These are phyloP conservation scores for Ziziphus jujuba DNA, from an alignment of 306 rosid species.

Conservation along the genomic window DNA sequence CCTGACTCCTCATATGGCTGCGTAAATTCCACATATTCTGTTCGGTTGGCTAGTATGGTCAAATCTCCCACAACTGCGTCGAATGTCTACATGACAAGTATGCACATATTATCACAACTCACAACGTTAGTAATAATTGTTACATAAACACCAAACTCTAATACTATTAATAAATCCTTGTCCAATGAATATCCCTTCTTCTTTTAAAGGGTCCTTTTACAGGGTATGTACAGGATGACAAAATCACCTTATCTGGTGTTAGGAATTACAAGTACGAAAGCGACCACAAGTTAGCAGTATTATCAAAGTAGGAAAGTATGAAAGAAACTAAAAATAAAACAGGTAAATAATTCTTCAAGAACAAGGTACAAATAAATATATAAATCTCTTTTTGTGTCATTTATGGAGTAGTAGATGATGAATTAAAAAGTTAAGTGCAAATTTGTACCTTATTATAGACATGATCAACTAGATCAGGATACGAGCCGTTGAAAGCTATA, in stretches of 20 bases:
- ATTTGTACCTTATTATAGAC: constrained; percentile 50
- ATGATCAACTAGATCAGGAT: constrained; percentile 43
- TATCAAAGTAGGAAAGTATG: no score
- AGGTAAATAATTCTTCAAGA: background rate
- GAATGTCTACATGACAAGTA: constrained; percentile 40
- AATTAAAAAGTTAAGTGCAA: no score
- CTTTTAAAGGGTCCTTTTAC: no score
- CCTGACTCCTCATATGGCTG: constrained; percentile 70
- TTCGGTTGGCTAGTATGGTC: constrained; percentile 48
- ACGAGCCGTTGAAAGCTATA: constrained; percentile 32
- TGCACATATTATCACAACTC: background rate
- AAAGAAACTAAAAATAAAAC: background rate
- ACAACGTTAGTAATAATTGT: background rate
- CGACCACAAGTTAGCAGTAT: no score
- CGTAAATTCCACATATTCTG: constrained; percentile 55
- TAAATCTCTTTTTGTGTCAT: background rate
- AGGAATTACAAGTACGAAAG: no score
- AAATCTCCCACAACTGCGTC: constrained; percentile 66
- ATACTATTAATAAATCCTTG: background rate
- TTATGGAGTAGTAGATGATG: no score
- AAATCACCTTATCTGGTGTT: no score
- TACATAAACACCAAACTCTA: background rate
- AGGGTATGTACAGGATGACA: no score
- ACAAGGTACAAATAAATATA: background rate
- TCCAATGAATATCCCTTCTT: background rate